These are phyloP conservation scores for Selaginella moellendorffii DNA, from an alignment of 75 land plant genomes.

Conservation along the genomic window DNA sequence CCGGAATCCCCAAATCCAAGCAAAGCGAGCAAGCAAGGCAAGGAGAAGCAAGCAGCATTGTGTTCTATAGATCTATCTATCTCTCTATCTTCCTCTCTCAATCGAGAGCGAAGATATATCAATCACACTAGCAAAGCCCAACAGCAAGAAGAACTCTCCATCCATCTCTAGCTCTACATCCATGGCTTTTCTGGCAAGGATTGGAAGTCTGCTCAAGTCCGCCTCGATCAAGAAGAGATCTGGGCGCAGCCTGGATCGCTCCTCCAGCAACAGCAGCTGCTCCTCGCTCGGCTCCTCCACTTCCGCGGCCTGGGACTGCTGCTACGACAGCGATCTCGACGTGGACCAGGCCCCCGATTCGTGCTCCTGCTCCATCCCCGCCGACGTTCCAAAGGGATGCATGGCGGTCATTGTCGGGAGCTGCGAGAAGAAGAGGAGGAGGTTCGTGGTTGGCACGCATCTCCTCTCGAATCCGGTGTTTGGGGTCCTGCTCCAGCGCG, in stretches of 20 bases:
- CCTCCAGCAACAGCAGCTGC: neutral
- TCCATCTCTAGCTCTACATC: no score
- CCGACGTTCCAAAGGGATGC: slow-evolving; percentile 1
- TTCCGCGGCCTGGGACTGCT: neutral
- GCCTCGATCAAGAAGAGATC: neutral
- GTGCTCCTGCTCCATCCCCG: neutral
- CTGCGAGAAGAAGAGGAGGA: neutral
- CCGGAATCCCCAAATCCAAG: no score
- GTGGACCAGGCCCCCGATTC: no score
- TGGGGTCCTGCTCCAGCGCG: slow-evolving; percentile 1
- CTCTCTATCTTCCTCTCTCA: neutral
- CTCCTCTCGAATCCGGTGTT: neutral
- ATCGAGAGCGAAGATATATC: no score
- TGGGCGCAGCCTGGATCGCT: neutral
- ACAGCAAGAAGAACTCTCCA: no score
- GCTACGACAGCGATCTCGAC: neutral
- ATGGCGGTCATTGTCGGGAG: neutral
- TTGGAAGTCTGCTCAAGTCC: neutral
- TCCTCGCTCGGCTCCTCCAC: neutral
- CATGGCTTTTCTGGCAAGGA: neutral
- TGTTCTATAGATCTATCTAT: neutral
- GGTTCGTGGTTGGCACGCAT: neutral
- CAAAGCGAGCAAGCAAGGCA: no score
- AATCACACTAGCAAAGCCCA: no score
- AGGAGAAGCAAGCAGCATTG: no score